These are phyloP conservation scores for Croton setiger DNA, from an alignment of 441 rosid genomes.

Conservation along the genomic window DNA sequence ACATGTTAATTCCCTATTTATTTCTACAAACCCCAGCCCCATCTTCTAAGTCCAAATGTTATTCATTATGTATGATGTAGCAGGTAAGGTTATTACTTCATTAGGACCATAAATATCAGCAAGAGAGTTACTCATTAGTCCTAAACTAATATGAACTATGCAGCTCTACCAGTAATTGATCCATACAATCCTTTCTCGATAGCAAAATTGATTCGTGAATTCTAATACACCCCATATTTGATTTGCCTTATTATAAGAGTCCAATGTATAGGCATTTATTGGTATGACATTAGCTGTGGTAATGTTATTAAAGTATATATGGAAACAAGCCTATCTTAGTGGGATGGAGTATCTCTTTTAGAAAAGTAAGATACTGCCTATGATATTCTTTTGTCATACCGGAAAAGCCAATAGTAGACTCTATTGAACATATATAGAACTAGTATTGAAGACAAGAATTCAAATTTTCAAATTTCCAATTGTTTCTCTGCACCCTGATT, in stretches of 20 bases:
- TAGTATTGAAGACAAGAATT: too few relatives aligned
- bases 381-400: background rate
- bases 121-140: background rate
- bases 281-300: too few relatives aligned
- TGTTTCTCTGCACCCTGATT: background rate
- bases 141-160: background rate
- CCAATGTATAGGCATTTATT: too few relatives aligned
- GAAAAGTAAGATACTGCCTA: background rate
- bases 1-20: too few relatives aligned
- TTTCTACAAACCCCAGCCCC: too few relatives aligned
- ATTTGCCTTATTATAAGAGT: too few relatives aligned
- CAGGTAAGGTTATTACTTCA: background rate
- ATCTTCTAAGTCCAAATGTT: background rate
- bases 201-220: too few relatives aligned
- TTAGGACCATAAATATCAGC: constrained; percentile 1
- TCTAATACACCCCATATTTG: too few relatives aligned
- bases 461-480: background rate
- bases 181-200: too few relatives aligned
- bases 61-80: background rate
- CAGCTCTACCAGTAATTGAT: background rate
- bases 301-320: too few relatives aligned
- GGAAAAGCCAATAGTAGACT: background rate
- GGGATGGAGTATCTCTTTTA: background rate
- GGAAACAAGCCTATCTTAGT: too few relatives aligned
- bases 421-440: background rate